These are phyloP conservation scores for Populus hybrid DNA, from an alignment of 441 rosid species.

Conservation along the genomic window DNA sequence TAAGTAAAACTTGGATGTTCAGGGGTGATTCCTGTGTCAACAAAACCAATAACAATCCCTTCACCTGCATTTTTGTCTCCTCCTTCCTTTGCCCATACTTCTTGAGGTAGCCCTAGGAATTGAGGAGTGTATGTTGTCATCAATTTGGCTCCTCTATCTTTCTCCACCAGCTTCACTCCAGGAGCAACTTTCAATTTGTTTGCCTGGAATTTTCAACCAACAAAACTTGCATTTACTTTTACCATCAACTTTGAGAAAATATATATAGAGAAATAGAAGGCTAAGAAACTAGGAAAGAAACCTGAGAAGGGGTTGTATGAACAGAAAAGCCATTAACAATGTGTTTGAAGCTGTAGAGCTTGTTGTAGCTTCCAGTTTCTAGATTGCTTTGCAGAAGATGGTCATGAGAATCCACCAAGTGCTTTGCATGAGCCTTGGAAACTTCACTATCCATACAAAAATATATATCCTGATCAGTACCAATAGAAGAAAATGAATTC, in stretches of 20 bases:
- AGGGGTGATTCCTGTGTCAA: constrained; percentile 86
- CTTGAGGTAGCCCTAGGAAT: constrained; percentile 57
- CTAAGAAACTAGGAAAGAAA: constrained; percentile 13
- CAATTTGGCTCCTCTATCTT: constrained; percentile 76
- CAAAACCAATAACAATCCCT: constrained; percentile 74
- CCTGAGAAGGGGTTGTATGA: constrained; percentile 35
- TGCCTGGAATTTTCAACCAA: constrained; percentile 42
- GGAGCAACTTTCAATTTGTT: constrained; percentile 45
- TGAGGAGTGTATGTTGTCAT: constrained; percentile 88
- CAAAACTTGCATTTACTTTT: not conserved
- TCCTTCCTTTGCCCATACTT: constrained; percentile 42
- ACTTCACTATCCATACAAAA: constrained; percentile 33
- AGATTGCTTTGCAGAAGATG: constrained; percentile 51
- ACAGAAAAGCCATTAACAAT: constrained; percentile 62
- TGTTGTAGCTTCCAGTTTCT: constrained; percentile 62
- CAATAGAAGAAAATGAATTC: not conserved
- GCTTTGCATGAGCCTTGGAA: constrained; percentile 41
- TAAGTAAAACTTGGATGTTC: constrained; percentile 71
- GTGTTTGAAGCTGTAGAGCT: constrained; percentile 84
- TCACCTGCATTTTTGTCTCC: constrained; percentile 44
- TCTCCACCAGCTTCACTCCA: constrained; percentile 71
- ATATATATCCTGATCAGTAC: not conserved
- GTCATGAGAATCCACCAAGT: constrained; percentile 56
- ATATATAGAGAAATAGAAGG: not conserved
- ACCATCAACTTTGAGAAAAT: not conserved